These are phyloP conservation scores for Euphorbia tirucalli DNA, from an alignment of 345 rosid species.

Conservation along the genomic window DNA sequence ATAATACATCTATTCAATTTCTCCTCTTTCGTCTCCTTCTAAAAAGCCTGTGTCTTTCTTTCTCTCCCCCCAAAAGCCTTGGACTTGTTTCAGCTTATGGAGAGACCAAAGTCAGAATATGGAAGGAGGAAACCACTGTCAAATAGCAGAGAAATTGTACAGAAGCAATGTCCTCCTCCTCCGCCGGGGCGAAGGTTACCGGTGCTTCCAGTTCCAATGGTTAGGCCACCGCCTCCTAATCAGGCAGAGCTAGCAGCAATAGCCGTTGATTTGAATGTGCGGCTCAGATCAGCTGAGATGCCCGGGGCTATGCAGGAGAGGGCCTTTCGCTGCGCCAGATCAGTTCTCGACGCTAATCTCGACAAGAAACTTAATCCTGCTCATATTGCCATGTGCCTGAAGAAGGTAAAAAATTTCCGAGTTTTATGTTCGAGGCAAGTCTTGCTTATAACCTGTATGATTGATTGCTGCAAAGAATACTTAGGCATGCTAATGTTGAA, in stretches of 20 bases:
- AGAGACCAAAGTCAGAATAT: conserved; percentile 23
- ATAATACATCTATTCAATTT: not conserved
- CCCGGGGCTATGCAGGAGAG: conserved; percentile 45
- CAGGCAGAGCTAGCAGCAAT: conserved; percentile 41
- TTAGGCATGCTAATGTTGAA: too few relatives aligned
- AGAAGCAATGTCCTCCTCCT: conserved; percentile 13
- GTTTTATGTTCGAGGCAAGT: too few relatives aligned
- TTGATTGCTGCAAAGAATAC: too few relatives aligned
- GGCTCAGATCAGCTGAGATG: conserved; percentile 56
- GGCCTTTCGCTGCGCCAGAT: conserved; percentile 38
- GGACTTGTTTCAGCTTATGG: conserved; percentile 17
- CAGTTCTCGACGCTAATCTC: conserved; percentile 29
- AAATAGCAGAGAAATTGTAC: conserved; percentile 17
- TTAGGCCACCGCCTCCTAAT: conserved; percentile 13
- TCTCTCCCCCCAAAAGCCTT: not conserved
- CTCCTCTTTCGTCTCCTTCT: conserved; percentile 2
- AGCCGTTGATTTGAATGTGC: conserved; percentile 44
- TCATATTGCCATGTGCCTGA: conserved; percentile 43
- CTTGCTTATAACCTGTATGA: too few relatives aligned
- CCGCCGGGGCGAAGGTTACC: conserved; percentile 24
- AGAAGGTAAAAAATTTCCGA: conserved; percentile 33
- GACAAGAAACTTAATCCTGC: conserved; percentile 27
- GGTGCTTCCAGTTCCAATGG: conserved; percentile 14
- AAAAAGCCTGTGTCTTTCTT: not conserved
- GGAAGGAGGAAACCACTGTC: conserved; percentile 6